Base-by-base conservation (phyloP, 2,329 filamentous ascomycete genomes). In the Colletotrichum falcatum region DNA sequence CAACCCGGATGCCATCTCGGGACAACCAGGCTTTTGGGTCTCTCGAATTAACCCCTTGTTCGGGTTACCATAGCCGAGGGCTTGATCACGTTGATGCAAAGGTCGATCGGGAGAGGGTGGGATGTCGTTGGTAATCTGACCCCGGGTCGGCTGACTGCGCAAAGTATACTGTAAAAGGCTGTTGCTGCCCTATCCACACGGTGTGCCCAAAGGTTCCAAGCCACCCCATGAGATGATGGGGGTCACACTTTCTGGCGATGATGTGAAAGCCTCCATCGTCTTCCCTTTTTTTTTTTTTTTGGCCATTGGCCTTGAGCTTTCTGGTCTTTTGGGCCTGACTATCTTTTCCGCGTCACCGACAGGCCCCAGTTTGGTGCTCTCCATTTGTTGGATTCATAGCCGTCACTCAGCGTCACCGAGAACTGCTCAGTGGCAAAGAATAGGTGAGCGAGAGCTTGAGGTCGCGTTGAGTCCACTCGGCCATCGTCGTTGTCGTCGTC, bases 191-290 rank as follows among this genome's bases (percentile, higher is more conserved):
- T 64, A 66, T 62, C 33, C 67, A 61, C 37, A 39, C 37, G 16
- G 16, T n/a, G 39, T 44, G 14, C 39, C 51, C 51, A 30, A 33
- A 33, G 28, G 28, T 54, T 28, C 64, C 64, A 59, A 62, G 64
- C 64, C 51, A 62, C 64, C 64, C 67, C 67, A 67, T 58, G 64
- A 67, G 66, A 70, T 59, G 66, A 70, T 59, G 63, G 67, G 67
- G 67, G 64, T 70, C 67, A 70, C 51, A 49, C 58, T 63, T 46
- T 61, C 23, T 51, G 26, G 35, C 48, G n/a, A 70, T 67, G 67
- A 62, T 63, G 55, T 59, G 64, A 53, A 67, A 46, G 28, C n/a
- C 37, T 51, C 23, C 46, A 16, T n/a, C 59, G 26, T 61, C 23
- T 37, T 59, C 37, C 51, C 33, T 49, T 44, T 51, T 59, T n/a